phyloP scores from a whole-genome alignment of 352 stramenopile genomes.

The Globisporangium heterothallicum region DNA sequence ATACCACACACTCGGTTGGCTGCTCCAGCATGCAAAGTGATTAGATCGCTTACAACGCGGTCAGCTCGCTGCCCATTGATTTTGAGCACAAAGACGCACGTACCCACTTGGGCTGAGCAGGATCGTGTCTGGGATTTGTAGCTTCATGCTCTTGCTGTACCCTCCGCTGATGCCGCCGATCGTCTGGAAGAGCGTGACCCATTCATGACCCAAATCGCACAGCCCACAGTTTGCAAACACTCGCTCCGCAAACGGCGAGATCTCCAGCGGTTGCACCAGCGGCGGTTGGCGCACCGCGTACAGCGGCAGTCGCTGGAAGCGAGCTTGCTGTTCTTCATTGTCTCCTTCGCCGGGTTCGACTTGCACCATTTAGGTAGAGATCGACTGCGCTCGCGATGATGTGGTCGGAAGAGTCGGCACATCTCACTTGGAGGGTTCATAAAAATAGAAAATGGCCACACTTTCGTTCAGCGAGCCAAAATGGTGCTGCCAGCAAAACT shows the following conservation, averaged over 20 bases:
- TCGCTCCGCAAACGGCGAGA: slow-evolving; percentile 32
- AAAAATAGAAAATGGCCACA: too few relatives aligned
- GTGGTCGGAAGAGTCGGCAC: too few relatives aligned
- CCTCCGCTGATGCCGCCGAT: slow-evolving; percentile 24
- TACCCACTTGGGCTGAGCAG: slow-evolving; percentile 56
- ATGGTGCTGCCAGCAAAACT: too few relatives aligned
- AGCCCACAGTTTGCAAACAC: slow-evolving; percentile 21
- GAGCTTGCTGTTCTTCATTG: background rate
- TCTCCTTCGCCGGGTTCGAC: slow-evolving; percentile 4
- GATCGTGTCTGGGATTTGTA: slow-evolving; percentile 53
- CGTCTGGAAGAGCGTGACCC: slow-evolving; percentile 48
- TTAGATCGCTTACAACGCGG: too few relatives aligned
- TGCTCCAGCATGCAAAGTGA: slow-evolving; percentile 15
- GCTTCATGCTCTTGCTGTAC: slow-evolving; percentile 31
- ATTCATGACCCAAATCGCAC: slow-evolving; percentile 49
- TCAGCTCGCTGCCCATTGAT: too few relatives aligned
- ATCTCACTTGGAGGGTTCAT: too few relatives aligned
- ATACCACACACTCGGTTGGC: slow-evolving; percentile 59
- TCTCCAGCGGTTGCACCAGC: slow-evolving; percentile 41
- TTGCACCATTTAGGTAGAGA: background rate
- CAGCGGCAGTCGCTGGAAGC: slow-evolving; percentile 19
- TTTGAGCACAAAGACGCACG: background rate
- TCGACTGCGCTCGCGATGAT: background rate
- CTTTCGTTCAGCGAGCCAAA: too few relatives aligned
- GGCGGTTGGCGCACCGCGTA: slow-evolving; percentile 45